A percentile compares a stretch with the other conserved stretches of the same genome.
phyloP scores from a whole-genome alignment of 1,284 basidiomycete genomes.

The Leccinum griseonigrum region DNA sequence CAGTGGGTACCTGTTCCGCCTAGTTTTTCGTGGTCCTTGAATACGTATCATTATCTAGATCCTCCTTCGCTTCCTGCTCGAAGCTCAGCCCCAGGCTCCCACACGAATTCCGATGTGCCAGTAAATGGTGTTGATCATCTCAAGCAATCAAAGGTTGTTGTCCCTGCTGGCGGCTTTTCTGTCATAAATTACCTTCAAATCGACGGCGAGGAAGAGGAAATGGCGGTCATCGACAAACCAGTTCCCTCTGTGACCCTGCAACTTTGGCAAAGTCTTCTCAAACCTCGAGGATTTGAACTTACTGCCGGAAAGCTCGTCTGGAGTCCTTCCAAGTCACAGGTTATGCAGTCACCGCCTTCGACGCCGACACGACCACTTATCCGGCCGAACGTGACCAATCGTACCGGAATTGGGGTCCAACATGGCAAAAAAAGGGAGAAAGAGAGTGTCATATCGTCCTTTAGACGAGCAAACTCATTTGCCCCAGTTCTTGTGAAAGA shows the following conservation, averaged over 20 bases:
- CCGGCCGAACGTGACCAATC: neutral
- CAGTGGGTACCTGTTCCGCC: slow-evolving; percentile 23
- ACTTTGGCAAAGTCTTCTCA: slow-evolving; percentile 66
- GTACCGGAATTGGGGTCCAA: slow-evolving; percentile 2
- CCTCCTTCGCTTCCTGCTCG: slow-evolving; percentile 11
- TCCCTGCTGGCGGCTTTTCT: slow-evolving; percentile 23
- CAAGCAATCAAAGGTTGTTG: slow-evolving; percentile 4
- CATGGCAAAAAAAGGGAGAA: slow-evolving; percentile 19
- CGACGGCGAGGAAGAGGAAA: slow-evolving; percentile 41
- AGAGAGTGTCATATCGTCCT: slow-evolving; percentile 51
- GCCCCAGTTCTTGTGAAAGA: slow-evolving; percentile 36
- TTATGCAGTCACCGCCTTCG: slow-evolving; percentile 11
- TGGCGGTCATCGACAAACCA: slow-evolving; percentile 51
- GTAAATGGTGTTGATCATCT: slow-evolving; percentile 5
- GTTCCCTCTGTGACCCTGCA: slow-evolving; percentile 58
- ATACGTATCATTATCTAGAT: slow-evolving; percentile 16
- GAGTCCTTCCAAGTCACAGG: slow-evolving; percentile 32
- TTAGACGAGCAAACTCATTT: slow-evolving; percentile 59
- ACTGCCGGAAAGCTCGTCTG: slow-evolving; percentile 52
- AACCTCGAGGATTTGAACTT: slow-evolving; percentile 61
- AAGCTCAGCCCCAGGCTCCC: slow-evolving; percentile 18
- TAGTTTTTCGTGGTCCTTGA: neutral
- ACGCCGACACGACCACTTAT: slow-evolving; percentile 14
- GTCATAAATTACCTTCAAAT: slow-evolving; percentile 20
- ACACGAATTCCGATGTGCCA: slow-evolving; percentile 12